Percentiles rank a stretch among this genome's conserved stretches.
These are phyloP conservation scores for Aplosporella prunicola DNA, from an alignment of 2,329 filamentous ascomycete genomes.

Conservation along the genomic window DNA sequence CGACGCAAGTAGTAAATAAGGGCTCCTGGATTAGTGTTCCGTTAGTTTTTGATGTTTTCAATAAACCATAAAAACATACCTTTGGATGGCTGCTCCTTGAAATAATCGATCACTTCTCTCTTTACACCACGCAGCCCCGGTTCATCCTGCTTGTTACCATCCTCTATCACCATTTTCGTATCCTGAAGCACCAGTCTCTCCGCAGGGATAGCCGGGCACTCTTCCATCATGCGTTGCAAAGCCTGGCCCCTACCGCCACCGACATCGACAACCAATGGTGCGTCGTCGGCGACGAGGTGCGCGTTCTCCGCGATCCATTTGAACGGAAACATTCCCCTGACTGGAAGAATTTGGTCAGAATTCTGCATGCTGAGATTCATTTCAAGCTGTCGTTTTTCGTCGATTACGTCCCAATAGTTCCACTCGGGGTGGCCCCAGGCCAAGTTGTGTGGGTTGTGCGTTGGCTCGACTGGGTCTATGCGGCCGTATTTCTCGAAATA, in stretches of 20 bases:
- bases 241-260: conserved; percentile 35
- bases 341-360: conserved; percentile 1
- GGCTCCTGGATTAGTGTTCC: background rate
- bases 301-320: conserved; percentile 4
- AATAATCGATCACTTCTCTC: conserved; percentile 21
- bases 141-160: conserved; percentile 12
- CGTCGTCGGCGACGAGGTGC: background rate
- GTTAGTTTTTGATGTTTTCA: no score
- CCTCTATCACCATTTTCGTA: conserved; percentile 21
- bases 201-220: conserved; percentile 24
- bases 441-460: conserved; percentile 3
- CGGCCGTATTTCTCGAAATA: conserved; percentile 9
- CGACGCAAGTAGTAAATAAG: conserved; percentile 20
- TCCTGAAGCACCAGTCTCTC: conserved; percentile 34
- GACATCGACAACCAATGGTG: conserved; percentile 31
- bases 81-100: conserved; percentile 21
- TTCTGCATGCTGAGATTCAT: conserved; percentile 8
- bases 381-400: background rate
- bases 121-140: conserved; percentile 21
- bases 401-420: conserved; percentile 7
- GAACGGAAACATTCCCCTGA: conserved; percentile 5
- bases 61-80: no score
- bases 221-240: conserved; percentile 22
- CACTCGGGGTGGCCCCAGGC: conserved; percentile 1
- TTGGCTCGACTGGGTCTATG: conserved; percentile 7